Percentiles rank a stretch among this genome's conserved stretches.
phyloP scores from a whole-genome alignment of 129 eudicot genomes.

The Arctium lappa region DNA sequence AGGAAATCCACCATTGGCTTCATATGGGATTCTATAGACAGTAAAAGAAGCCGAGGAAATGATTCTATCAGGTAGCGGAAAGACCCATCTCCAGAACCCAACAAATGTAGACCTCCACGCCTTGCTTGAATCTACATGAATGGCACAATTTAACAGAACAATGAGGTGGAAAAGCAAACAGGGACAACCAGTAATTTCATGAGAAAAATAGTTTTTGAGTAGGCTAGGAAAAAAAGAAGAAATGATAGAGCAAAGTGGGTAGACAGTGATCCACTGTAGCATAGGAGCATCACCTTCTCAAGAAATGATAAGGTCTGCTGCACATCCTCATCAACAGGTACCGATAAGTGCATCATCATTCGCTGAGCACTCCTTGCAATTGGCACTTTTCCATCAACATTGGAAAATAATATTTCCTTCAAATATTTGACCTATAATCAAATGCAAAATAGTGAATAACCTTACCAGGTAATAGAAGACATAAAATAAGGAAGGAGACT shows the following conservation, averaged over 20 bases:
- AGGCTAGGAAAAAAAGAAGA: no score
- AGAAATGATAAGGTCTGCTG: constrained; percentile 85
- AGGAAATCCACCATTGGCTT: constrained; percentile 56
- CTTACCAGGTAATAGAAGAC: not conserved
- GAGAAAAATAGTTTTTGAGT: no score
- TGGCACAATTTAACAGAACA: not conserved
- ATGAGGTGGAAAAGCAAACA: not conserved
- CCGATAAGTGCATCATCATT: constrained; percentile 76
- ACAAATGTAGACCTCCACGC: constrained; percentile 78
- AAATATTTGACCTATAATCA: constrained; percentile 65
- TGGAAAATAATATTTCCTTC: constrained; percentile 61
- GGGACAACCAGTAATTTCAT: not conserved
- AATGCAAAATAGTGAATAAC: constrained; percentile 12
- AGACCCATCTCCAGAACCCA: constrained; percentile 51
- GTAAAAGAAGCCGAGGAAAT: constrained; percentile 78
- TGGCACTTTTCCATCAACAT: constrained; percentile 36
- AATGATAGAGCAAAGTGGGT: no score
- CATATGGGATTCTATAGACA: constrained; percentile 50
- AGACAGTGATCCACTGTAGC: not conserved
- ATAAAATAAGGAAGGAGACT: not conserved
- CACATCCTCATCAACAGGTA: constrained; percentile 73
- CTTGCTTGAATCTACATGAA: constrained; percentile 72
- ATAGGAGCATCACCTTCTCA: constrained; percentile 52
- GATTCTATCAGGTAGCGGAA: constrained; percentile 76
- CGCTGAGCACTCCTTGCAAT: constrained; percentile 51